These are phyloP conservation scores for Arctium lappa DNA, from an alignment of 129 eudicot species.

Conservation along the genomic window DNA sequence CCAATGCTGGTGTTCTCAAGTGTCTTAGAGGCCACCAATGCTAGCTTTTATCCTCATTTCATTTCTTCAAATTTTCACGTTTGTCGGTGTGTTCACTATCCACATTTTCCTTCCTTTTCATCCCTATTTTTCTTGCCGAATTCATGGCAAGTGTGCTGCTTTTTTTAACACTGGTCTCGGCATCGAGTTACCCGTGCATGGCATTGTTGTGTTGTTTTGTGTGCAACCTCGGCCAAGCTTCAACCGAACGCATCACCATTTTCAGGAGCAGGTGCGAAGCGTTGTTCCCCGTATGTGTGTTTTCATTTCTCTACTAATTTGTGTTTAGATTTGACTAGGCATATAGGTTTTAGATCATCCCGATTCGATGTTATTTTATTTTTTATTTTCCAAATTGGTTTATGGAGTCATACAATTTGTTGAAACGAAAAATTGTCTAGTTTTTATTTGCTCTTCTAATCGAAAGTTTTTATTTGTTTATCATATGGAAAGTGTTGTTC, in stretches of 20 bases:
- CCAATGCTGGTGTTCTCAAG: slow-evolving; percentile 68
- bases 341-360: slow-evolving; percentile 25
- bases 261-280: slow-evolving; percentile 43
- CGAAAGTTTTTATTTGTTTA: not conserved
- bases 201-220: slow-evolving; percentile 18
- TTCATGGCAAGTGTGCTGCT: slow-evolving; percentile 52
- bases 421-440: slow-evolving; percentile 13
- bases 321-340: slow-evolving; percentile 32
- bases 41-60: slow-evolving; percentile 33
- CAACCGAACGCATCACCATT: slow-evolving; percentile 16
- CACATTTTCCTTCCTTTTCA: slow-evolving; percentile 18
- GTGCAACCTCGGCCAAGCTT: slow-evolving; percentile 72
- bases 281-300: slow-evolving; percentile 44
- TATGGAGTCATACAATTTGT: slow-evolving; percentile 36
- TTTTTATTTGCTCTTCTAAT: not conserved
- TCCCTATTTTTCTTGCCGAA: slow-evolving; percentile 15
- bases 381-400: slow-evolving; percentile 2
- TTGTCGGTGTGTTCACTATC: slow-evolving; percentile 20
- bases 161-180: slow-evolving; percentile 30
- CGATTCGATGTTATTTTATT: slow-evolving; percentile 11
- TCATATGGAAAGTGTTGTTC: not conserved
- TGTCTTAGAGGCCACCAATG: slow-evolving; percentile 79
- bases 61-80: not conserved
- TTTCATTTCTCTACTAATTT: slow-evolving; percentile 19
- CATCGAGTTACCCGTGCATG: slow-evolving; percentile 13